Evolutionary conservation across 352 stramenopile species (phyloP), one percentile per base, ranked within the genome.

Genomic region (Pythium monospermum): DNA sequence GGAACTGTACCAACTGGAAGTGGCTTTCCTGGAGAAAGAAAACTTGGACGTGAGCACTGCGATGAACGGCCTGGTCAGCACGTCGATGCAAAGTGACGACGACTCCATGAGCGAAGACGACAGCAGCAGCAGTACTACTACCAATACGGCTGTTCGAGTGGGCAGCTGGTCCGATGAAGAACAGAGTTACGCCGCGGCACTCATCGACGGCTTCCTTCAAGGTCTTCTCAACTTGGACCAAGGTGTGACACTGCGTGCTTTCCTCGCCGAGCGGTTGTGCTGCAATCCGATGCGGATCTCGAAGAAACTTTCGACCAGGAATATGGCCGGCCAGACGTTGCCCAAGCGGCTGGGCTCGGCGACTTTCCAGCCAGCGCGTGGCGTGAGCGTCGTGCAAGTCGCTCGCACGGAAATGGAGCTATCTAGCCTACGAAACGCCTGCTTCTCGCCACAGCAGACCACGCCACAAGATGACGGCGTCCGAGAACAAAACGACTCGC

Each of bases 241-340:
- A 27, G 88, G 88, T n/a, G 85, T 76, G 31, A 96, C 87, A 7
- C 65, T 97, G 15, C 67, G 91, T 27, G 74, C 74, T 4, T 96
- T 94, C 61, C 63, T 98, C 2, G 87, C 91, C 6, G 67, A 96
- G 37, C 92, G 88, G 47, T 55, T 98, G 3, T 78, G 87, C 44
- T 98, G 91, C 60, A 88, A 97, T 69, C 88, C 90, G 4, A 97
- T 97, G 90, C 64, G 91, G 5, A 97, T 98, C 44, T 96, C 89
- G 6, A 97, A 98, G 68, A 98, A 98, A 61, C 96, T 94, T 51
- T 82, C 84, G 10, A 68, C 45, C 2, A 48, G 53, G 4, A 50
- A 46, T 26, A 67, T 71, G 37, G 58, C 43, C 1, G 55, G 50
- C 42, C 50, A 54, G 10, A 33, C 31, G 11, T 21, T 71, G 0